A percentile compares a stretch with the other conserved stretches of the same genome.
phyloP scores from a whole-genome alignment of 179 eudicot species.

The Silene coronaria region DNA sequence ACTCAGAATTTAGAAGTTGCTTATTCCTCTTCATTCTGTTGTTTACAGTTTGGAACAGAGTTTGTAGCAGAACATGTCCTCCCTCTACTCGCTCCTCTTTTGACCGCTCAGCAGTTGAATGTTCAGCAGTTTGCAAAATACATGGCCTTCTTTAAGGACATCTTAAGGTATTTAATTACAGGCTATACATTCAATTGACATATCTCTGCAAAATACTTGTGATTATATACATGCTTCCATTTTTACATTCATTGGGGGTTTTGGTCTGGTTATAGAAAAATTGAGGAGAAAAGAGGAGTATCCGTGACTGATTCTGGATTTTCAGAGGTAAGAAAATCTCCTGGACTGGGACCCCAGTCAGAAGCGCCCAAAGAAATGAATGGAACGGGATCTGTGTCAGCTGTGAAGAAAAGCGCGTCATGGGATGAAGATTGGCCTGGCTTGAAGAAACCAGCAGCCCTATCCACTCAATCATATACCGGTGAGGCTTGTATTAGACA shows the following conservation, averaged over 20 bases:
- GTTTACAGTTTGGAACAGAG: conserved; percentile 69
- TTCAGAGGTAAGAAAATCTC: conserved; percentile 46
- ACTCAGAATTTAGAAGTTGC: not conserved
- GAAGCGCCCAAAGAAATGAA: conserved; percentile 32
- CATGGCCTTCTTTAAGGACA: conserved; percentile 85
- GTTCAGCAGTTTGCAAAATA: conserved; percentile 95
- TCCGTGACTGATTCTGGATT: conserved; percentile 58
- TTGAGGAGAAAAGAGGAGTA: conserved; percentile 93
- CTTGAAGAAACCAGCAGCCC: conserved; percentile 31
- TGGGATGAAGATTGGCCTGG: conserved; percentile 96
- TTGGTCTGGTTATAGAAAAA: conserved; percentile 43
- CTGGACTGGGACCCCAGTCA: conserved; percentile 29
- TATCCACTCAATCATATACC: conserved; percentile 15
- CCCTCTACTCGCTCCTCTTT: conserved; percentile 75
- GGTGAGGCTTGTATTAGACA: not conserved
- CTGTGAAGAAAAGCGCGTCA: conserved; percentile 49
- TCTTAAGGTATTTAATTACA: conserved; percentile 52
- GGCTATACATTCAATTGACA: not conserved
- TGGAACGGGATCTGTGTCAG: conserved; percentile 33
- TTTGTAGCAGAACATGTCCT: conserved; percentile 88
- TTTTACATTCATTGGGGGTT: not conserved
- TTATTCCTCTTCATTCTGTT: conserved; percentile 12
- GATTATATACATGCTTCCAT: not conserved
- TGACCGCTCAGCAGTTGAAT: conserved; percentile 79
- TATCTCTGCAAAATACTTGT: not conserved